Evolutionary conservation across 2,329 filamentous ascomycete species (phyloP), one percentile per base, ranked within the genome.

Genomic region (Colletotrichum sp.): DNA sequence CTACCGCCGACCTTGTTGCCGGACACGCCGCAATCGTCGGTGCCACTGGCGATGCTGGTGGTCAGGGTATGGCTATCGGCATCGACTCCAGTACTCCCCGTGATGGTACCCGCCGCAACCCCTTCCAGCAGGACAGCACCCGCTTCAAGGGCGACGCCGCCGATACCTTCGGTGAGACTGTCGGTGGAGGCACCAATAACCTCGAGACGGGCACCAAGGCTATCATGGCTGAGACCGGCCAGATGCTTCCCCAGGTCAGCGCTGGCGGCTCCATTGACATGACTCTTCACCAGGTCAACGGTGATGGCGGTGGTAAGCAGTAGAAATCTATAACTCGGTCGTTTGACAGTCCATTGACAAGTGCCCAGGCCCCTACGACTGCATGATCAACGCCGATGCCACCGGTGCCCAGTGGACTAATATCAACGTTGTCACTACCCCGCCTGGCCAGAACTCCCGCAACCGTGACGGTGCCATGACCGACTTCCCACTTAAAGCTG

Each of bases 271-370:
- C 87, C 71, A 79, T 94, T 76, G 85, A 85, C 79, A 93, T 94
- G 88, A 93, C 91, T 2, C 85, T 93, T 12, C 92, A 93, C 84
- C 92, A 93, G 82, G 91, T 94, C 82, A 94, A 93, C 84, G 87
- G 87, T 49, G 92, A 94, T 78, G 92, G 92, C 74, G 92, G 90
- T 75, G 92, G 92, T 76, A 71, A 49, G 75, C 65, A 21, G 28
- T 28, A 24, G 44, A 52, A 52, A 52, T 13, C n/a, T 13, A 21
- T 24, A 4, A 13, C 6, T 21, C n/a, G 10, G n/a, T 21, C 21
- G 10, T 12, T 21, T 13, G 16, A 9, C 16, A 59, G 55, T 64
- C 9, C 2, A n/a, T 8, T 30, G 8, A 24, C 6, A 16, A 32
- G 1, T 8, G 5, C 5, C 5, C 9, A 76, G 75, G 75, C 13